Evolutionary conservation across 1,139 yeast genomes (phyloP).

Genomic region (Kluyveromyces sp.): DNA sequence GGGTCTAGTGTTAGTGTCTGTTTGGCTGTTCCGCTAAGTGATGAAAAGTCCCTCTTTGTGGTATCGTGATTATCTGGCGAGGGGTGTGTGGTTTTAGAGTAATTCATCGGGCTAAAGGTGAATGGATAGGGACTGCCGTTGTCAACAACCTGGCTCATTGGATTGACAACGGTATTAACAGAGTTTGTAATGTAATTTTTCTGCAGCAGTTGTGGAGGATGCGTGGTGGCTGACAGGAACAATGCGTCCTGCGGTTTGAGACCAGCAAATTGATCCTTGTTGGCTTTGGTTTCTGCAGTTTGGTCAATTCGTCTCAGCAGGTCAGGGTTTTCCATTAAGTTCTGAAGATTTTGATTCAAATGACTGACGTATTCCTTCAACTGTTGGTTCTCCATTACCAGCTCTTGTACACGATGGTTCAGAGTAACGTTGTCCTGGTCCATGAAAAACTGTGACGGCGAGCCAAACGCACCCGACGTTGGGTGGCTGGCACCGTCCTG

Average conservation of each 20-base stretch:
- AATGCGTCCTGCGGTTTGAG: neutral
- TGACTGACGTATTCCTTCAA: neutral
- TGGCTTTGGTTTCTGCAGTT: neutral
- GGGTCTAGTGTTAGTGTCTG: neutral
- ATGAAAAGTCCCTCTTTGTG: neutral
- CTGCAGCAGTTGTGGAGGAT: neutral
- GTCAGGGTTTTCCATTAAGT: neutral
- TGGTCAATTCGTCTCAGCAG: neutral
- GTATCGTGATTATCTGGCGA: neutral
- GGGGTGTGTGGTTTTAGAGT: neutral
- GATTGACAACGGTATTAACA: neutral
- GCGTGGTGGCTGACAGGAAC: neutral
- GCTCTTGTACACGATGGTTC: neutral
- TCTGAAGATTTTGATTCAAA: neutral
- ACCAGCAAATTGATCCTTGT: neutral
- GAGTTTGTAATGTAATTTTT: neutral
- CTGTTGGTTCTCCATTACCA: conserved; percentile 1
- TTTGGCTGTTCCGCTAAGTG: neutral
- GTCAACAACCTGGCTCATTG: neutral
- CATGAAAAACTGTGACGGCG: conserved; percentile 1
- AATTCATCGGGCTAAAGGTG: neutral
- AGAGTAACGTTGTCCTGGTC: neutral
- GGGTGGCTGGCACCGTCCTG: neutral
- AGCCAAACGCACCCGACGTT: neutral
- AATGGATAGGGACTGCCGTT: neutral